Conservation (phyloP, 2,329 filamentous ascomycete species). For the Ascochyta viciae-villosae region DNA sequence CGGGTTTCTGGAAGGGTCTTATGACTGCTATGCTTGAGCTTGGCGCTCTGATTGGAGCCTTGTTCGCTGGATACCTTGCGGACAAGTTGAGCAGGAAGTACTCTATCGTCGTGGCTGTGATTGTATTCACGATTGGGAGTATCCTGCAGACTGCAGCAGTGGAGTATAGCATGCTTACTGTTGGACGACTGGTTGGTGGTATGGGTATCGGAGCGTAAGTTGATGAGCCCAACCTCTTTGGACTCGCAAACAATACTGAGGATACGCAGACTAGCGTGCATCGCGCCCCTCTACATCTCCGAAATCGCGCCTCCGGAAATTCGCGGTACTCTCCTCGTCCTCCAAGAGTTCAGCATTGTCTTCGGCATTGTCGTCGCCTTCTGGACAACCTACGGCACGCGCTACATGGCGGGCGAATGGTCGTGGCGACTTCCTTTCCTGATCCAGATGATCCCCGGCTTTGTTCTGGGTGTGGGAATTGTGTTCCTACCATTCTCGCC, state of each 20-base stretch:
- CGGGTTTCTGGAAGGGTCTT: constrained; percentile 54
- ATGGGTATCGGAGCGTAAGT: constrained; percentile 59
- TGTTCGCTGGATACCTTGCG: constrained; percentile 56
- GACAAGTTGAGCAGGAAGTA: constrained; percentile 62
- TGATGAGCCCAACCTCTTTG: no score
- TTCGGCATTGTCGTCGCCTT: constrained; percentile 59
- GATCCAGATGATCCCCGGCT: constrained; percentile 54
- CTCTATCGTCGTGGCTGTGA: constrained; percentile 60
- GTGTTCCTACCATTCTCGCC: constrained; percentile 62
- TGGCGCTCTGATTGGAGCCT: constrained; percentile 55
- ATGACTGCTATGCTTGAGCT: constrained; percentile 64
- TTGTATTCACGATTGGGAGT: constrained; percentile 60
- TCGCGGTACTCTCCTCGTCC: constrained; percentile 58
- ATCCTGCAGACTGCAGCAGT: constrained; percentile 59
- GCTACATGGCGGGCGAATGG: constrained; percentile 51
- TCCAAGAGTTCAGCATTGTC: constrained; percentile 57
- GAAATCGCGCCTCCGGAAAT: constrained; percentile 61
- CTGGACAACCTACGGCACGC: constrained; percentile 63
- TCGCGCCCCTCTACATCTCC: constrained; percentile 61
- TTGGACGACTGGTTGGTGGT: constrained; percentile 60
- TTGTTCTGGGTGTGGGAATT: constrained; percentile 52
- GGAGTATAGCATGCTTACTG: constrained; percentile 59
- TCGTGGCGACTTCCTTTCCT: constrained; percentile 58
- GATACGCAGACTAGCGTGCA: constrained; percentile 42
- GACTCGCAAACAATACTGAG: constrained; percentile 8